Evolutionary conservation across 2,329 filamentous ascomycete genomes (phyloP), one percentile per base, ranked within the genome.

Genomic region (Dothistroma pini): DNA sequence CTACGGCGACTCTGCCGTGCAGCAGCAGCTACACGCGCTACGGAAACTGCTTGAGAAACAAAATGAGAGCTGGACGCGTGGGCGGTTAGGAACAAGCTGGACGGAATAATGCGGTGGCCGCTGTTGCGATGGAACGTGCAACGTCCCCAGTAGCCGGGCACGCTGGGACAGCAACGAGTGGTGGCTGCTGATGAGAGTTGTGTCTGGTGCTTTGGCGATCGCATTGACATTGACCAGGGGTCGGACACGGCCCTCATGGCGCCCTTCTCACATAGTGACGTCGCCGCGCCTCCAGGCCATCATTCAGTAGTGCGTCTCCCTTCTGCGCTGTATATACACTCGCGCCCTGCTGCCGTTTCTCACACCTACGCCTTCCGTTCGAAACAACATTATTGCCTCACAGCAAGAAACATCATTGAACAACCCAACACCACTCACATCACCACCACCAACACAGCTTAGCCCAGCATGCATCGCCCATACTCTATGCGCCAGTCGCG

Each of bases 401-500:
- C 56, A 55, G n/a, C 47, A 29, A n/a, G 7, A 53, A 35, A 25
- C 6, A 48, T 47, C 35, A 44, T 12, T 48, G 59, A 54, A 65
- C 49, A 29, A 41, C 19, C 41, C 53, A 55, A 34, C 53, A 29
- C 21, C 44, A 14, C 25, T 25, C 16, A 16, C 4, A 44, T 14
- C 34, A 50, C 22, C 58, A 19, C 41, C 41, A 19, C 41, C 41
- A 14, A 2, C 12, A 44, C 41, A 19, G 16, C 8, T n/a, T 19
- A 44, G 69, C 68, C 70, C 68, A 75, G 51, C 62, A 99, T 99
- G 93, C 95, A 99, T 86, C 92, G 93, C 78, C 97, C 95, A 68
- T 99, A 97, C 78, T 96, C 92, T 72, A 96, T 97, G 95, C 93
- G 95, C 88, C 90, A 96, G 80, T 89, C 90, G 79, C 89, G 95